Evolutionary conservation across 2,329 filamentous ascomycete species (phyloP).

Genomic region (Whalleya microplaca): DNA sequence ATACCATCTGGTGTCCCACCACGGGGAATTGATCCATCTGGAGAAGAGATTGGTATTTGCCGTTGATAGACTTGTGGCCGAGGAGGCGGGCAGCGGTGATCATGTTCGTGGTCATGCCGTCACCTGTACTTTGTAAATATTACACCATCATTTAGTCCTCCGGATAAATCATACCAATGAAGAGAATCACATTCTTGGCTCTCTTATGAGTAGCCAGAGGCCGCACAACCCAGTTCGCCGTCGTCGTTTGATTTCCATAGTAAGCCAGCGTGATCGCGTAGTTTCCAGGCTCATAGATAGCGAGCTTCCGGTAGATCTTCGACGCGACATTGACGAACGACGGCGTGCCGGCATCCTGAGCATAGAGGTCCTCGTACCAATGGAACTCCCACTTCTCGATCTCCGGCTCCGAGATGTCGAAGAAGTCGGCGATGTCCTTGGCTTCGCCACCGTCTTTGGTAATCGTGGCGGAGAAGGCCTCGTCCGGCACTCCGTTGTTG

Average conservation of each 20-base stretch:
- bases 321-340: slow-evolving; percentile 79
- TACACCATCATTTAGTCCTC: background rate
- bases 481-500: slow-evolving; percentile 68
- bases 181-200: slow-evolving; percentile 84
- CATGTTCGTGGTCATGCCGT: slow-evolving; percentile 76
- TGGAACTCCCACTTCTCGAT: slow-evolving; percentile 81
- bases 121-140: slow-evolving; percentile 33
- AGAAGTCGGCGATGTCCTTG: slow-evolving; percentile 65
- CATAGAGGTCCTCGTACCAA: slow-evolving; percentile 87
- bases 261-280: slow-evolving; percentile 79
- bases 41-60: slow-evolving; percentile 77
- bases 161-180: slow-evolving; percentile 64
- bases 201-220: slow-evolving; percentile 70
- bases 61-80: slow-evolving; percentile 81
- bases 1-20: slow-evolving; percentile 79
- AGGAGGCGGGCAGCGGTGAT: slow-evolving; percentile 80
- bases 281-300: slow-evolving; percentile 76
- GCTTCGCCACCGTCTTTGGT: slow-evolving; percentile 61
- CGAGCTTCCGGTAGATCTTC: slow-evolving; percentile 77
- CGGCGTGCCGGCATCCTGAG: slow-evolving; percentile 68
- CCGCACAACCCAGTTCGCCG: slow-evolving; percentile 77
- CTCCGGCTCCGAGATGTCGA: slow-evolving; percentile 69
- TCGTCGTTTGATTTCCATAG: slow-evolving; percentile 72
- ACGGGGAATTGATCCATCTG: slow-evolving; percentile 83
- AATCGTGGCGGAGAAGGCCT: slow-evolving; percentile 76